These are phyloP conservation scores for Sclerotinia nivalis DNA, from an alignment of 2,329 filamentous ascomycete genomes.

Conservation along the genomic window DNA sequence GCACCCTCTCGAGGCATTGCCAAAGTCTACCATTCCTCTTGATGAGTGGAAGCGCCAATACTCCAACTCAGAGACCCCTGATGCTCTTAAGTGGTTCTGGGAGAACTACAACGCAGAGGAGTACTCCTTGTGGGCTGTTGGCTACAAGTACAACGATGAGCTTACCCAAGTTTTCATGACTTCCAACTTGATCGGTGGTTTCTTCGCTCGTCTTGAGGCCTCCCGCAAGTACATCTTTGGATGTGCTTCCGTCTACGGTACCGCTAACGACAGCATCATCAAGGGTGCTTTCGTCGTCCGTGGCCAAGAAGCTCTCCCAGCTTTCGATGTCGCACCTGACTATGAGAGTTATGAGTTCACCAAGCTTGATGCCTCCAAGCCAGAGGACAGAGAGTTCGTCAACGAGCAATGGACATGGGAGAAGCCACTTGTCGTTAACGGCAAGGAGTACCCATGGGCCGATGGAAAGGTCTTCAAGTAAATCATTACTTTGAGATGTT, in stretches of 20 bases:
- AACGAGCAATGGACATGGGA: slow-evolving; percentile 92
- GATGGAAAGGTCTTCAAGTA: slow-evolving; percentile 99
- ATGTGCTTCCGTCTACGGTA: slow-evolving; percentile 82
- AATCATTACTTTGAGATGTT: slow-evolving; percentile 41
- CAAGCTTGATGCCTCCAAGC: slow-evolving; percentile 89
- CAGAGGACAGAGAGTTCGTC: slow-evolving; percentile 82
- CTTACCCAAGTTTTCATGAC: slow-evolving; percentile 98
- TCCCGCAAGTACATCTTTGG: slow-evolving; percentile 99
- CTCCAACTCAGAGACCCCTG: slow-evolving; percentile 89
- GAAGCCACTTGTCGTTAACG: slow-evolving; percentile 73
- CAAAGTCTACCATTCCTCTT: slow-evolving; percentile 75
- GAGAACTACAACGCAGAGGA: slow-evolving; percentile 91
- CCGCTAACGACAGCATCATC: slow-evolving; percentile 85
- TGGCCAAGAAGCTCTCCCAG: slow-evolving; percentile 80
- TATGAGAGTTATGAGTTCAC: slow-evolving; percentile 94
- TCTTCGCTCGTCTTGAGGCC: slow-evolving; percentile 94
- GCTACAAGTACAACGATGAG: slow-evolving; percentile 99
- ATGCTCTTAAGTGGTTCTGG: slow-evolving; percentile 97
- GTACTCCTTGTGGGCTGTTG: slow-evolving; percentile 90
- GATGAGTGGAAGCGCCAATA: slow-evolving; percentile 99
- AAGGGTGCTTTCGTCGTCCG: slow-evolving; percentile 93
- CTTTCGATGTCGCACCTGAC: slow-evolving; percentile 96
- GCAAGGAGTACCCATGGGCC: slow-evolving; percentile 86
- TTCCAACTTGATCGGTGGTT: slow-evolving; percentile 96
- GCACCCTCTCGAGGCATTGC: slow-evolving; percentile 88